Evolutionary conservation across 208 protist species (phyloP).

Genomic region (Wallacemonas sp.): DNA sequence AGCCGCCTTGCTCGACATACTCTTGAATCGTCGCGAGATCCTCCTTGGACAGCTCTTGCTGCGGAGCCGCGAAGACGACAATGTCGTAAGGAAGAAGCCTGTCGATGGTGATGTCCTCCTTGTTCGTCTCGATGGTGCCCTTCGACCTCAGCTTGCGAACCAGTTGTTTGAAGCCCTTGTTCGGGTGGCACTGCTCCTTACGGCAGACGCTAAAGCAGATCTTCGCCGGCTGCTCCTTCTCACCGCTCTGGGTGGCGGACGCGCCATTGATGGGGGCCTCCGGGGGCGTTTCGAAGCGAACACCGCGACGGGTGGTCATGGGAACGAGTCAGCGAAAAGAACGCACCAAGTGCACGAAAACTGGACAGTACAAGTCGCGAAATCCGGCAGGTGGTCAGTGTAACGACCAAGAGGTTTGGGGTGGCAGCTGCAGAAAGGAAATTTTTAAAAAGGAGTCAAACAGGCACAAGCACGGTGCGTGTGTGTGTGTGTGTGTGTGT

Average conservation of each 20-base stretch:
- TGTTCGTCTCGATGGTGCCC: conserved; percentile 86
- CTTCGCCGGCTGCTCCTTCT: conserved; percentile 41
- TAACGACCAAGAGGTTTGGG: too few relatives aligned
- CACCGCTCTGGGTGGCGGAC: not conserved
- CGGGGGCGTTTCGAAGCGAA: conserved; percentile 4
- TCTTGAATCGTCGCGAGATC: conserved; percentile 79
- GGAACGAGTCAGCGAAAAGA: too few relatives aligned
- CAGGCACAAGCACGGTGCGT: too few relatives aligned
- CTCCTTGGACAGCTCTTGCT: conserved; percentile 64
- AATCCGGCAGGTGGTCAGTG: too few relatives aligned
- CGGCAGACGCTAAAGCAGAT: conserved; percentile 91
- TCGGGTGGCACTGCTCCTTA: conserved; percentile 86
- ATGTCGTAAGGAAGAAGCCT: conserved; percentile 68
- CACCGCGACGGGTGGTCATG: not conserved
- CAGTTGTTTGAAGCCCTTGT: conserved; percentile 88
- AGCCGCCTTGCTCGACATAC: conserved; percentile 92
- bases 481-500: too few relatives aligned
- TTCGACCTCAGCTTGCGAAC: conserved; percentile 72
- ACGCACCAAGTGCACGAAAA: too few relatives aligned
- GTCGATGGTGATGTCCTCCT: conserved; percentile 86
- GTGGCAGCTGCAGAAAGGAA: conserved; percentile 2
- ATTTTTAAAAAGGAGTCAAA: conserved; percentile 6
- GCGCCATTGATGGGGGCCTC: conserved; percentile 3
- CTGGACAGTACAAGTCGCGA: too few relatives aligned
- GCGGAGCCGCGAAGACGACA: conserved; percentile 77